Evolutionary conservation across 208 protist genomes (phyloP).

Genomic region (Acanthamoeba healyi): DNA sequence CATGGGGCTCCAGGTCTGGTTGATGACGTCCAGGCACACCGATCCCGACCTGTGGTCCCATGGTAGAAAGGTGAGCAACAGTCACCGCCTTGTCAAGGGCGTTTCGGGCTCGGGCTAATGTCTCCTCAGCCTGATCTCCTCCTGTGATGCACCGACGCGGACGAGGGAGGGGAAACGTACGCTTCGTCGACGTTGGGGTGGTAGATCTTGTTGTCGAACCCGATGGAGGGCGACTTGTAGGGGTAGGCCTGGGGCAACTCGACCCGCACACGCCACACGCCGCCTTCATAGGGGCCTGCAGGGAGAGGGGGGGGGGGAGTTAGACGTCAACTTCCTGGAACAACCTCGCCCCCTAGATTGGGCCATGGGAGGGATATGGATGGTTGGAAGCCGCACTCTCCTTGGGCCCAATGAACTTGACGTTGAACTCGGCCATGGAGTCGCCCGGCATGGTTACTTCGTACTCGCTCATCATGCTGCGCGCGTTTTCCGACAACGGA

Average conservation of each 20-base stretch:
- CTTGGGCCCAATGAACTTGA: slow-evolving; percentile 97
- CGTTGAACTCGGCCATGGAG: slow-evolving; percentile 95
- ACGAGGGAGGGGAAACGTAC: slow-evolving; percentile 48
- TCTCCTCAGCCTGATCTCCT: too few species aligned
- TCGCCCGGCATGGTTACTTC: slow-evolving; percentile 96
- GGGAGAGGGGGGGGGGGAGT: not conserved
- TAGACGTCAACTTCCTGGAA: too few species aligned
- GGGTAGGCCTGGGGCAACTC: slow-evolving; percentile 97
- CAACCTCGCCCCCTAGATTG: too few species aligned
- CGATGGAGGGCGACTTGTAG: slow-evolving; percentile 99
- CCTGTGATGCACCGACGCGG: too few species aligned
- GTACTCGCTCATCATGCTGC: slow-evolving; percentile 96
- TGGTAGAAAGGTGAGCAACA: not conserved
- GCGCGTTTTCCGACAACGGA: not conserved
- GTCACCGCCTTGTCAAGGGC: too few species aligned
- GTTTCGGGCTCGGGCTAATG: too few species aligned
- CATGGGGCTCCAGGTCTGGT: slow-evolving; percentile 99
- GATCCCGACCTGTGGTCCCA: slow-evolving; percentile 94
- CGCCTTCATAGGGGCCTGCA: slow-evolving; percentile 96
- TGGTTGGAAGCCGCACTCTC: slow-evolving; percentile 88
- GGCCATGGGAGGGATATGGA: slow-evolving; percentile 5
- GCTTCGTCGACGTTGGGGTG: slow-evolving; percentile 98
- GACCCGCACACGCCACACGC: slow-evolving; percentile 97
- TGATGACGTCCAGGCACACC: slow-evolving; percentile 99
- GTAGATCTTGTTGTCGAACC: slow-evolving; percentile 98